These are phyloP conservation scores for Chalaropsis ovoidea DNA, from an alignment of 2,329 filamentous ascomycete species.

Conservation along the genomic window DNA sequence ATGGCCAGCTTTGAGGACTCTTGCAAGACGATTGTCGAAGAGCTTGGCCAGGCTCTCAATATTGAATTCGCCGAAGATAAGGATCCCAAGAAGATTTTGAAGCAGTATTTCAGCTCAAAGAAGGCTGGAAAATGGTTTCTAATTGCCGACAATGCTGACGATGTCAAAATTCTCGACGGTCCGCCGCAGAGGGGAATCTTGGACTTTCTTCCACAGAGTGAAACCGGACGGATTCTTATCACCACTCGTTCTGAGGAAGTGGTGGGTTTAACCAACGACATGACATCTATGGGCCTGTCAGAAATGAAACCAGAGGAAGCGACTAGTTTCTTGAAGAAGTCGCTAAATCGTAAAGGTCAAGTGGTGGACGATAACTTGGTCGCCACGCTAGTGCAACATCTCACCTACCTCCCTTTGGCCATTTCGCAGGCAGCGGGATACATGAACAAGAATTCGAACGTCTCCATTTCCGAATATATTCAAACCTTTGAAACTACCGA, in stretches of 20 bases:
- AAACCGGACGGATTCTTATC: slow-evolving; percentile 18
- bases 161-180: slow-evolving; percentile 6
- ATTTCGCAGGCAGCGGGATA: slow-evolving; percentile 27
- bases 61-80: neutral
- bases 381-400: neutral
- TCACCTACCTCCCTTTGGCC: slow-evolving; percentile 25
- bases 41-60: too few species aligned
- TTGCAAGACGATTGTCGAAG: neutral
- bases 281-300: neutral
- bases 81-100: slow-evolving; percentile 21
- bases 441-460: slow-evolving; percentile 19
- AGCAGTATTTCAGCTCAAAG: slow-evolving; percentile 26
- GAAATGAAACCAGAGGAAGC: neutral
- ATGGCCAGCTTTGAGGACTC: neutral
- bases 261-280: neutral
- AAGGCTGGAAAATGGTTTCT: slow-evolving; percentile 28
- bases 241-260: slow-evolving; percentile 17
- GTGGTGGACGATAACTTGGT: neutral
- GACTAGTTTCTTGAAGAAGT: neutral
- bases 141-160: slow-evolving; percentile 29
- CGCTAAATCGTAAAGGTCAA: neutral
- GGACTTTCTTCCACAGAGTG: slow-evolving; percentile 30
- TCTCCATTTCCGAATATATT: neutral
- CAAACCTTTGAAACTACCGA: neutral
- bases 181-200: neutral